phyloP scores from a whole-genome alignment of 2,329 filamentous ascomycete genomes.

The Alternaria longipes region DNA sequence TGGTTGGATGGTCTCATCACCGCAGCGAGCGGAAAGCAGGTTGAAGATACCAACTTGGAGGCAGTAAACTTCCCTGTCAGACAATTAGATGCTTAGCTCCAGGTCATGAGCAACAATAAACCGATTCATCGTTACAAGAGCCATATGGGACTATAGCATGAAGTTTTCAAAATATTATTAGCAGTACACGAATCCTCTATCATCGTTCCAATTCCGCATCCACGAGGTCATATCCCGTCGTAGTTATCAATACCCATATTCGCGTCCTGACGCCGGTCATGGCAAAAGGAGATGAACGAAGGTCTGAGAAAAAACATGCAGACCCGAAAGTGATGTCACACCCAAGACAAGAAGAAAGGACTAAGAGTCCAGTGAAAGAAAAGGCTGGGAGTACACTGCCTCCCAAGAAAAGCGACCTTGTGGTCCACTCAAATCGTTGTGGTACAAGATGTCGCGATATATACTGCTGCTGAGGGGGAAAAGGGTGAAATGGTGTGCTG shows the following conservation, averaged over 20 bases:
- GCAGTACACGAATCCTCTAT: conserved; percentile 25
- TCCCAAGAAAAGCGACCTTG: conserved; percentile 30
- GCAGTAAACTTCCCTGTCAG: conserved; percentile 20
- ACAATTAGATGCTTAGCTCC: conserved; percentile 26
- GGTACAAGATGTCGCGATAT: conserved; percentile 33
- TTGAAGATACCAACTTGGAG: conserved; percentile 33
- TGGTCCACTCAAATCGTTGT: conserved; percentile 36
- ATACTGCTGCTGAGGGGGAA: conserved; percentile 27
- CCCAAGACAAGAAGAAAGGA: conserved; percentile 20
- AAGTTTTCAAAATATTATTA: conserved; percentile 29
- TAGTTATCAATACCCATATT: conserved; percentile 23
- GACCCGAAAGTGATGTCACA: conserved; percentile 15
- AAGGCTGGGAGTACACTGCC: conserved; percentile 25
- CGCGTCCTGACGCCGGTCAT: conserved; percentile 25
- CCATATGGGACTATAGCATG: background rate
- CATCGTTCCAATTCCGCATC: conserved; percentile 12
- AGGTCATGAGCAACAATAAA: conserved; percentile 27
- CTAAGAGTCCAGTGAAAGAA: conserved; percentile 21
- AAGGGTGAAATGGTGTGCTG: conserved; percentile 23
- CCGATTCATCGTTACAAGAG: background rate
- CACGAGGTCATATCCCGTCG: conserved; percentile 23
- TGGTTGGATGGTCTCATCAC: conserved; percentile 49
- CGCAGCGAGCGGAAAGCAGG: conserved; percentile 29
- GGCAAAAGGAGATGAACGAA: conserved; percentile 21
- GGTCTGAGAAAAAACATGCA: conserved; percentile 10